Evolutionary conservation across 441 rosid species (phyloP).

Genomic region (Bocquillonia castaneifolia): DNA sequence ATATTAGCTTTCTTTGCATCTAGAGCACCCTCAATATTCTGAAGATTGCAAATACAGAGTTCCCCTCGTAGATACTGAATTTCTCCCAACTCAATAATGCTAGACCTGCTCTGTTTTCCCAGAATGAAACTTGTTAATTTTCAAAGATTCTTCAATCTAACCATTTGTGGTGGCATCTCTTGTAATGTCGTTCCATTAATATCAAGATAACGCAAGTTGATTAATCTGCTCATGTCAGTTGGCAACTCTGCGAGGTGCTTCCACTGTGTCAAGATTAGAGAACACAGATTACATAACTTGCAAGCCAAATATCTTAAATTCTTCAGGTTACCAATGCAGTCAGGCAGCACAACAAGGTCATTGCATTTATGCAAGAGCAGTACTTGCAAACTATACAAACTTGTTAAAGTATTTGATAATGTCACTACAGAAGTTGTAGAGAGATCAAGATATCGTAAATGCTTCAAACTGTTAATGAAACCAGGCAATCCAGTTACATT

Average conservation of each 20-base stretch:
- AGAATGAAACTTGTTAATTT: slow-evolving; percentile 20
- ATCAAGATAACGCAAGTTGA: slow-evolving; percentile 21
- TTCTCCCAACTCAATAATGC: slow-evolving; percentile 22
- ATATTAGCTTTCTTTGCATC: slow-evolving; percentile 27
- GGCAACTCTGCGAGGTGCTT: slow-evolving; percentile 20
- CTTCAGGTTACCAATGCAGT: slow-evolving; percentile 21
- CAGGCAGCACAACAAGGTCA: slow-evolving; percentile 20
- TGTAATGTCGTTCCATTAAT: slow-evolving; percentile 7
- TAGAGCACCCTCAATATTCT: slow-evolving; percentile 22
- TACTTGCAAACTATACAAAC: slow-evolving; percentile 18
- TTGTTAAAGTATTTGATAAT: slow-evolving; percentile 3
- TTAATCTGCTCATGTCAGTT: slow-evolving; percentile 8
- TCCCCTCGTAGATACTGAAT: slow-evolving; percentile 21
- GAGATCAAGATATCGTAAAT: slow-evolving; percentile 16
- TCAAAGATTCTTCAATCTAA: slow-evolving; percentile 17
- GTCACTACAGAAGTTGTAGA: slow-evolving; percentile 12
- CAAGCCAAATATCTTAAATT: slow-evolving; percentile 28
- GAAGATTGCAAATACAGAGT: slow-evolving; percentile 19
- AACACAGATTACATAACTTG: slow-evolving; percentile 21
- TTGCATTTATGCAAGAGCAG: slow-evolving; percentile 11
- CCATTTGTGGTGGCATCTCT: slow-evolving; percentile 19
- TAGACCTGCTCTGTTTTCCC: slow-evolving; percentile 11
- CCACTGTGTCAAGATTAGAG: slow-evolving; percentile 23
- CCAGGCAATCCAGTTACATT: slow-evolving; percentile 13
- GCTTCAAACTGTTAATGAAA: slow-evolving; percentile 13